Evolutionary conservation across 768 basidiomycete species (phyloP).

Genomic region (Tremella fuciformis): DNA sequence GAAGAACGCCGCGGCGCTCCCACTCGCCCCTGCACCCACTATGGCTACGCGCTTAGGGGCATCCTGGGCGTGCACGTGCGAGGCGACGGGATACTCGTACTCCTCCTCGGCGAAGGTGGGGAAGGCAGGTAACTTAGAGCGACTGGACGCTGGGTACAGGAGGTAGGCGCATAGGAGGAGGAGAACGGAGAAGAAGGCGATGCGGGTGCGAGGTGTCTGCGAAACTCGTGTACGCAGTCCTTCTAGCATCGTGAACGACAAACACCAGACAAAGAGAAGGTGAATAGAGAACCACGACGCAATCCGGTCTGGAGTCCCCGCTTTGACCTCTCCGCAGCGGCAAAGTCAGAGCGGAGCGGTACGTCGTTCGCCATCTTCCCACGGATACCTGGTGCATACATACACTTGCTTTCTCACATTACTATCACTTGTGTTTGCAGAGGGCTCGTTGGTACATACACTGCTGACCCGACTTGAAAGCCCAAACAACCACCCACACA

Average conservation of each 20-base stretch:
- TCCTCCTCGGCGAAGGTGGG: slow-evolving; percentile 9
- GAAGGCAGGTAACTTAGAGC: not conserved
- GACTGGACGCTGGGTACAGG: slow-evolving; percentile 3
- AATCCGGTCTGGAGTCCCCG: too few relatives aligned
- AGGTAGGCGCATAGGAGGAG: slow-evolving; percentile 7
- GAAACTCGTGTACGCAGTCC: not conserved
- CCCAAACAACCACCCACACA: not conserved
- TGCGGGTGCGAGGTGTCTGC: not conserved
- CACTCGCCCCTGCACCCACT: slow-evolving; percentile 85
- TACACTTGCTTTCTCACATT: too few relatives aligned
- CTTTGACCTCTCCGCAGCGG: too few relatives aligned
- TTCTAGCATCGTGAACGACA: not conserved
- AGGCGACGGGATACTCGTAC: slow-evolving; percentile 15
- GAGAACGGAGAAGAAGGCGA: slow-evolving; percentile 6
- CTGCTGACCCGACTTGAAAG: too few relatives aligned
- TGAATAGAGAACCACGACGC: too few relatives aligned
- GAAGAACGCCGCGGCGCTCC: slow-evolving; percentile 64
- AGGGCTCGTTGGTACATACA: too few relatives aligned
- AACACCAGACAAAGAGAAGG: too few relatives aligned
- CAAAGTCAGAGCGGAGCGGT: too few relatives aligned
- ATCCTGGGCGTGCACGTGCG: slow-evolving; percentile 14
- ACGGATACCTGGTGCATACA: too few relatives aligned
- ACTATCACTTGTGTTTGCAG: too few relatives aligned
- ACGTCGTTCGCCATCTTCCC: too few relatives aligned
- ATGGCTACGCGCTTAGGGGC: slow-evolving; percentile 65